Evolutionary conservation across 805 yeast species (phyloP).

Genomic region (Debaryomyces castellii): DNA sequence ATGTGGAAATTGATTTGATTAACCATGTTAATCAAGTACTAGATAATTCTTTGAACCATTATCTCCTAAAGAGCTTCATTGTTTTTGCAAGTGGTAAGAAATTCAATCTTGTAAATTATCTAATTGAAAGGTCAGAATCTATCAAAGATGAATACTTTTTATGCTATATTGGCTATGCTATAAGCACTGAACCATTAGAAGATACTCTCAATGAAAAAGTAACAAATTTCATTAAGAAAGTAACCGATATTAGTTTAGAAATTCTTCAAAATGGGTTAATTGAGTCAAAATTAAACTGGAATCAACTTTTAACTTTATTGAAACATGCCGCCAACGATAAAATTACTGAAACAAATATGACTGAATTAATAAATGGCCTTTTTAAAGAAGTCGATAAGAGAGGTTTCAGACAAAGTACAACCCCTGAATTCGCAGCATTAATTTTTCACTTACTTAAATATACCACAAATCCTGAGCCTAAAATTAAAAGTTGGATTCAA

Average conservation of each 20-base stretch:
- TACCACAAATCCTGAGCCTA: constrained; percentile 17
- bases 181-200: constrained; percentile 7
- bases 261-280: constrained; percentile 4
- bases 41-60: constrained; percentile 6
- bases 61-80: constrained; percentile 13
- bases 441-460: constrained; percentile 22
- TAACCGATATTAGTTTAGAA: constrained; percentile 3
- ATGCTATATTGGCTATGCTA: constrained; percentile 18
- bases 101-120: constrained; percentile 6
- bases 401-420: constrained; percentile 28
- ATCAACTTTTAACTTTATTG: constrained; percentile 9
- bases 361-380: constrained; percentile 8
- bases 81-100: constrained; percentile 5
- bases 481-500: constrained; percentile 50
- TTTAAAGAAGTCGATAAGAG: constrained; percentile 16
- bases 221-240: constrained; percentile 6
- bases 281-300: constrained; percentile 9
- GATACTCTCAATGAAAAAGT: constrained; percentile 12
- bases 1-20: constrained; percentile 6
- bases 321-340: neutral
- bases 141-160: constrained; percentile 13
- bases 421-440: constrained; percentile 27
- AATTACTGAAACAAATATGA: constrained; percentile 6
- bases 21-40: constrained; percentile 7
- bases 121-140: constrained; percentile 8